Percentiles rank a stretch among this genome's conserved stretches.
These are phyloP conservation scores for Aaosphaeria pasadenensis DNA, from an alignment of 2,329 filamentous ascomycete genomes.

Conservation along the genomic window DNA sequence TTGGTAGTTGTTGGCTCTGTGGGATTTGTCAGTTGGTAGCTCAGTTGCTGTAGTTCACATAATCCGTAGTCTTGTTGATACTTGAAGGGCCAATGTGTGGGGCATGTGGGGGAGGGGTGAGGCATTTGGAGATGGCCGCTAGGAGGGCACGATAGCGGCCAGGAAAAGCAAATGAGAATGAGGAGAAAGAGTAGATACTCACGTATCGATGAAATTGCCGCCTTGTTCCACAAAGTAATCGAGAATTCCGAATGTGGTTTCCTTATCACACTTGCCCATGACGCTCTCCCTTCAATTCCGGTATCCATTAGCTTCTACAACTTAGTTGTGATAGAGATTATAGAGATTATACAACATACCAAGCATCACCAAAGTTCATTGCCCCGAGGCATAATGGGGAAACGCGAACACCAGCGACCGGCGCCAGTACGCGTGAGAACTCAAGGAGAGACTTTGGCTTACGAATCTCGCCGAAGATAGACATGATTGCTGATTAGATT, in stretches of 20 bases:
- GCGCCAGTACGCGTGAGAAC: slow-evolving; percentile 51
- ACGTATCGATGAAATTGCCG: slow-evolving; percentile 54
- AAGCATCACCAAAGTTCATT: slow-evolving; percentile 55
- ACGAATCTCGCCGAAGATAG: slow-evolving; percentile 22
- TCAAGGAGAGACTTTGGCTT: slow-evolving; percentile 43
- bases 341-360: slow-evolving; percentile 18
- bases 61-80: background rate
- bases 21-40: background rate
- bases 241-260: slow-evolving; percentile 45
- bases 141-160: background rate
- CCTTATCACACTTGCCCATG: slow-evolving; percentile 45
- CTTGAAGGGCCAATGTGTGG: background rate
- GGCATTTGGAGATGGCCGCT: background rate
- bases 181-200: slow-evolving; percentile 1
- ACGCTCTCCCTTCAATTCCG: slow-evolving; percentile 6
- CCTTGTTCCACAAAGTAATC: slow-evolving; percentile 48
- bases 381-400: slow-evolving; percentile 53
- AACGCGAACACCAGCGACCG: slow-evolving; percentile 51
- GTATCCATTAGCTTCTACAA: too few species aligned
- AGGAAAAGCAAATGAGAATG: background rate
- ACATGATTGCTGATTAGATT: slow-evolving; percentile 5
- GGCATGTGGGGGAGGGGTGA: background rate
- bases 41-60: background rate
- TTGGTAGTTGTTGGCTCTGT: slow-evolving; percentile 48
- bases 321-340: too few species aligned